Percentiles rank a stretch among this genome's conserved stretches.
Evolutionary conservation across 1,284 basidiomycete genomes (phyloP).

Genomic region (Mycosarcoma mackinlayi): DNA sequence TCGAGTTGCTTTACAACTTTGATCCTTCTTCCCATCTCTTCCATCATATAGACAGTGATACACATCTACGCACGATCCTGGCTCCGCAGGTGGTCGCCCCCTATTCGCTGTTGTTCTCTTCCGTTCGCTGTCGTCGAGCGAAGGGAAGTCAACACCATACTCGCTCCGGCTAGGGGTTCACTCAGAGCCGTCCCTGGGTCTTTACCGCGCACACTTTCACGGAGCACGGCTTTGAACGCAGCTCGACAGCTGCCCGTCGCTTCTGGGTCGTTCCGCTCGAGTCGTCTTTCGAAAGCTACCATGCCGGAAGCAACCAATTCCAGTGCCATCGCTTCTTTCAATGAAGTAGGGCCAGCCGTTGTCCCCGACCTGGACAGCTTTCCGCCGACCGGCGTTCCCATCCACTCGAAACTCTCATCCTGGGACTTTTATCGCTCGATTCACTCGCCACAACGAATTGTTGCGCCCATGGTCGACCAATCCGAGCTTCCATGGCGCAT

Average conservation of each 20-base stretch:
- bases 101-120: too few relatives aligned
- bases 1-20: too few relatives aligned
- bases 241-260: background rate
- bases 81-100: too few relatives aligned
- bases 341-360: constrained; percentile 29
- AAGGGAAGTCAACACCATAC: constrained; percentile 8
- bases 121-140: background rate
- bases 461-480: constrained; percentile 98
- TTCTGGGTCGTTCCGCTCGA: too few relatives aligned
- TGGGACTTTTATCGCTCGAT: constrained; percentile 86
- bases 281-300: background rate
- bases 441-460: constrained; percentile 85
- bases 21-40: too few relatives aligned
- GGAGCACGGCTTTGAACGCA: background rate
- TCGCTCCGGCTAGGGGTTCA: constrained; percentile 15
- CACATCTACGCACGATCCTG: too few relatives aligned
- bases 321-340: background rate
- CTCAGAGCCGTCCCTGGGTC: constrained; percentile 5
- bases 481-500: constrained; percentile 89
- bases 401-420: constrained; percentile 75
- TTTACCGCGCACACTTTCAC: background rate
- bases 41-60: too few relatives aligned
- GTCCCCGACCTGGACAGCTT: constrained; percentile 54
- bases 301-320: constrained; percentile 36
- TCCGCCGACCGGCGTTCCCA: constrained; percentile 60